These are phyloP conservation scores for Saccharomyces kudriavzevii DNA, from an alignment of 805 yeast species.

Conservation along the genomic window DNA sequence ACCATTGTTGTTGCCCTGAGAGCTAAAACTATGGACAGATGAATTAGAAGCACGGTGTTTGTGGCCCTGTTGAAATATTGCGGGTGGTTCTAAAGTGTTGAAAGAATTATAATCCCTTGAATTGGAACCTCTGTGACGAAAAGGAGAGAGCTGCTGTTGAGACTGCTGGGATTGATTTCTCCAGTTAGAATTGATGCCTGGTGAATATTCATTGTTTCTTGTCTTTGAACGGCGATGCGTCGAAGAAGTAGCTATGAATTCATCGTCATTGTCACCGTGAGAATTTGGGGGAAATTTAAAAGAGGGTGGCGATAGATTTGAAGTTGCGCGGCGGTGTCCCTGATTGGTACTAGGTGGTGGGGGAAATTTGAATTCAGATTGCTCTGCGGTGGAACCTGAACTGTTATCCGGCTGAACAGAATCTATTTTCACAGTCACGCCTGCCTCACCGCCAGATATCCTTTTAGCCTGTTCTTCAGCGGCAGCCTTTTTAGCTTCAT, in stretches of 20 bases:
- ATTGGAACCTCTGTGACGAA: conserved; percentile 25
- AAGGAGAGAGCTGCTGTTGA: conserved; percentile 30
- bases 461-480: conserved; percentile 80
- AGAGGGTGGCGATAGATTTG: conserved; percentile 37
- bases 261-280: conserved; percentile 19
- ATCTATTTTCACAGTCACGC: conserved; percentile 16
- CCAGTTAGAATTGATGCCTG: conserved; percentile 55
- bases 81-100: conserved; percentile 30
- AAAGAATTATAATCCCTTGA: conserved; percentile 23
- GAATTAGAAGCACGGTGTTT: conserved; percentile 65
- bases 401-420: conserved; percentile 4
- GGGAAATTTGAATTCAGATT: conserved; percentile 26
- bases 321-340: conserved; percentile 18
- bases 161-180: conserved; percentile 39
- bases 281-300: conserved; percentile 58
- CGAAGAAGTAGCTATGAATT: conserved; percentile 22
- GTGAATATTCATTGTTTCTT: conserved; percentile 16
- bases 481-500: conserved; percentile 95
- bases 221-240: conserved; percentile 28
- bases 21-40: conserved; percentile 44
- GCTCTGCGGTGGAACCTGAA: conserved; percentile 6
- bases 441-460: conserved; percentile 16
- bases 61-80: conserved; percentile 67
- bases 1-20: conserved; percentile 30
- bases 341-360: conserved; percentile 24